Base-by-base conservation (phyloP, 768 basidiomycete species). In the Mycena alexandri region DNA sequence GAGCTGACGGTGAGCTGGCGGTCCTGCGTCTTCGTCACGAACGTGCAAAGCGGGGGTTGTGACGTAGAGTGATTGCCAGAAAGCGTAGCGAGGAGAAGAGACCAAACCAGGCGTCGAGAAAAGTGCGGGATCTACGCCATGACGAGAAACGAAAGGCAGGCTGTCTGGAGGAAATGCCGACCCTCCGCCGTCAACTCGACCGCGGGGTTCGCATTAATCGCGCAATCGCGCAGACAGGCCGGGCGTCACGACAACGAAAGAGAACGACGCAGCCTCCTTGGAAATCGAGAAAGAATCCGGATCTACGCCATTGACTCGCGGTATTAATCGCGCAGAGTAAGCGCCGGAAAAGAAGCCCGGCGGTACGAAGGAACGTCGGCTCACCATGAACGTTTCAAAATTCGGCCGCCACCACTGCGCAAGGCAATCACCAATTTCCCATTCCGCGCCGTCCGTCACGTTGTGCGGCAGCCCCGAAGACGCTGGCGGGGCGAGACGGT, bases 341-440 rank as follows among this genome's bases (percentile, higher is more conserved):
- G 47, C 36, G 70, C 56, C 22, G 56, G 29, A n/a, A 22, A 43
- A 29, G 46, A 52, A 21, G 11, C 47, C 42, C 57, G 42, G 19
- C 50, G 43, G 53, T 43, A 34, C 25, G 48, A 51, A 46, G 19
- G 14, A 41, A 44, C 57, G 51, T 47, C 34, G 9, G 85, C 92
- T 74, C 72, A 97, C 96, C 93, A 98, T 96, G 80, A 99, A 99
- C 0, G 95, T 96, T 82, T 99, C 98, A 72, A 98, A 99, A 75
- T 98, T 98, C 0, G 97, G 97, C 54, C 98, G 82, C 93, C 94
- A 99, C 96, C 97, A 99, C 76, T 96, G 95, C 0, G 95, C 95
- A n/a, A 99, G 84, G 72, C 95, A 96, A 72, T 99, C 96, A 1
- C 93, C 93, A 43, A 98, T 95, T 78, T 96, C 93, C 98, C 98